phyloP scores from a whole-genome alignment of 2,329 filamentous ascomycete species.

The Canariomyces notabilis region DNA sequence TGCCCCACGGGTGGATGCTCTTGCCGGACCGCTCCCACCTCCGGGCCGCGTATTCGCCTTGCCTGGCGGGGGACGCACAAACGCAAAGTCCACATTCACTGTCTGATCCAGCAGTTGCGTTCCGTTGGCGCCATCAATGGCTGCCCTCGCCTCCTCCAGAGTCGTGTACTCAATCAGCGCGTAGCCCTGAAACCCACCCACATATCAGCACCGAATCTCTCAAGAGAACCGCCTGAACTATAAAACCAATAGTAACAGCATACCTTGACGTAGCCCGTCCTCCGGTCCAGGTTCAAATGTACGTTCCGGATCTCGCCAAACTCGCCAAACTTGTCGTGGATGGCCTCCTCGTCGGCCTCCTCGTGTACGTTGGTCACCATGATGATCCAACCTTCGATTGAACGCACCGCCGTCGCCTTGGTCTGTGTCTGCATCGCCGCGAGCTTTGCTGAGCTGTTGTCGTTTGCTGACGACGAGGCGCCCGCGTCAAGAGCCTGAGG shows the following conservation, averaged over 20 bases:
- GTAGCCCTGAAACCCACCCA: conserved; percentile 61
- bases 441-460: conserved; percentile 44
- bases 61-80: conserved; percentile 70
- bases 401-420: conserved; percentile 75
- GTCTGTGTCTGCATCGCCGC: conserved; percentile 66
- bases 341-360: conserved; percentile 76
- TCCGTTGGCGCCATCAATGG: conserved; percentile 72
- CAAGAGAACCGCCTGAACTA: too few species aligned
- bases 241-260: conserved; percentile 15
- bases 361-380: conserved; percentile 84
- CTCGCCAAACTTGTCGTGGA: conserved; percentile 77
- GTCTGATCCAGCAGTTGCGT: conserved; percentile 78
- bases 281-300: conserved; percentile 74
- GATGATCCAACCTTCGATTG: conserved; percentile 86
- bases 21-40: conserved; percentile 35
- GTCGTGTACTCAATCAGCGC: conserved; percentile 81
- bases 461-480: conserved; percentile 31
- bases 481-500: conserved; percentile 32
- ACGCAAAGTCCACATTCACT: conserved; percentile 76
- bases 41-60: conserved; percentile 38
- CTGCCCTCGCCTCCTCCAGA: conserved; percentile 71
- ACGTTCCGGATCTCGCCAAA: conserved; percentile 84
- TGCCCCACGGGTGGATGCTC: conserved; percentile 34
- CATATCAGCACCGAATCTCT: not conserved
- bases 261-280: conserved; percentile 85